Percentiles rank a stretch among this genome's conserved stretches.
Evolutionary conservation across 768 basidiomycete genomes (phyloP).

Genomic region (Boletus tylopilopsis): DNA sequence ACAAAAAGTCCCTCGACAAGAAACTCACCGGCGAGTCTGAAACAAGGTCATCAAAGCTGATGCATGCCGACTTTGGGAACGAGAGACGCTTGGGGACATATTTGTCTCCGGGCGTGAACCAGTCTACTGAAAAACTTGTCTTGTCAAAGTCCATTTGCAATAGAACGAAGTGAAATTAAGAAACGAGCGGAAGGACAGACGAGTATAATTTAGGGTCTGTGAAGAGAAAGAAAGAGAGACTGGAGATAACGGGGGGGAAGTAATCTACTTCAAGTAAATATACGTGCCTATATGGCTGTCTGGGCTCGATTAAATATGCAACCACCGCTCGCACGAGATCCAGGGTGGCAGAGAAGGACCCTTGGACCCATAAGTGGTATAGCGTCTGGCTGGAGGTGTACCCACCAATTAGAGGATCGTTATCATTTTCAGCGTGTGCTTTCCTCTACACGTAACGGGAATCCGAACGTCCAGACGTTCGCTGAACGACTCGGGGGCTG

Average conservation of each 20-base stretch:
- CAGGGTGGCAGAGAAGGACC: constrained; percentile 17
- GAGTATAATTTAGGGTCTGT: constrained; percentile 4
- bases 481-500: no score
- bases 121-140: constrained; percentile 30
- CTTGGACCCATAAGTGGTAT: constrained; percentile 13
- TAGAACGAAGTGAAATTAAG: background rate
- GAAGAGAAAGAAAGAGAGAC: background rate
- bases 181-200: constrained; percentile 6
- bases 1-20: background rate
- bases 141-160: constrained; percentile 32
- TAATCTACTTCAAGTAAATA: constrained; percentile 1
- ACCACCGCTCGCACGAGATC: constrained; percentile 1
- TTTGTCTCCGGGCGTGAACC: constrained; percentile 29
- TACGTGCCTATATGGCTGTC: background rate
- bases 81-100: constrained; percentile 27
- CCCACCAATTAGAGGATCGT: constrained; percentile 4
- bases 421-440: constrained; percentile 7
- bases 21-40: constrained; percentile 27
- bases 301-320: no score
- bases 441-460: constrained; percentile 10
- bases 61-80: constrained; percentile 32
- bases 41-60: constrained; percentile 29
- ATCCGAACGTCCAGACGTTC: background rate
- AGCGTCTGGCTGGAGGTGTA: background rate
- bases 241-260: constrained; percentile 2